These are phyloP conservation scores for Corylus heterophylla DNA, from an alignment of 306 rosid genomes.

Conservation along the genomic window DNA sequence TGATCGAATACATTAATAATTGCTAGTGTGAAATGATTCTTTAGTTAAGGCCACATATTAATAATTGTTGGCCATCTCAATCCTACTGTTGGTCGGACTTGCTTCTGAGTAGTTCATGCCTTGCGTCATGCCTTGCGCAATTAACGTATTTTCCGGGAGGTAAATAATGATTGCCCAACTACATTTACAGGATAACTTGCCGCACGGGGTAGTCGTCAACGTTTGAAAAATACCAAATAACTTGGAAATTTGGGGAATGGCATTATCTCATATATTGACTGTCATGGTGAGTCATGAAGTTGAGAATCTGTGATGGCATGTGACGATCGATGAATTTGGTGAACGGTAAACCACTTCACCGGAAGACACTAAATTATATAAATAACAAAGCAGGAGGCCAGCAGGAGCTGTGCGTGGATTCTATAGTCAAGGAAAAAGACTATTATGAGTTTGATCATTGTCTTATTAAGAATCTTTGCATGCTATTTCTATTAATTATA, in stretches of 20 bases:
- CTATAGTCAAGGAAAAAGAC: not conserved
- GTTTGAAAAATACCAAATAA: not conserved
- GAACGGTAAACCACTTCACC: no score
- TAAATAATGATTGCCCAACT: not conserved
- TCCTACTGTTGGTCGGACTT: no score
- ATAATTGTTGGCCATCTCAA: no score
- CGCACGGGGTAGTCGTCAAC: not conserved
- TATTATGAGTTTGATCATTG: not conserved
- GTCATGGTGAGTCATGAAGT: not conserved
- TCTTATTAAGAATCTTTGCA: not conserved
- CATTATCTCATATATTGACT: not conserved
- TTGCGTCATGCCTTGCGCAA: slow-evolving; percentile 5
- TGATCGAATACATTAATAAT: not conserved
- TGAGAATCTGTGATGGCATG: not conserved
- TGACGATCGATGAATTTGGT: no score
- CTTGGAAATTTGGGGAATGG: not conserved
- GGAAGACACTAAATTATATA: no score
- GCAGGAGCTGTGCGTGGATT: no score
- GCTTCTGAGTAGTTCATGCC: not conserved
- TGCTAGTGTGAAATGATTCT: not conserved
- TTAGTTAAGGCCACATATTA: not conserved
- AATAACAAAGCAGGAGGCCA: no score
- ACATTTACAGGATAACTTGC: not conserved
- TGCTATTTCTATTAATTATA: not conserved
- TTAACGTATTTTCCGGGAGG: not conserved